Conservation (phyloP, 1,284 basidiomycete species). For the Pseudozyma pruni region DNA sequence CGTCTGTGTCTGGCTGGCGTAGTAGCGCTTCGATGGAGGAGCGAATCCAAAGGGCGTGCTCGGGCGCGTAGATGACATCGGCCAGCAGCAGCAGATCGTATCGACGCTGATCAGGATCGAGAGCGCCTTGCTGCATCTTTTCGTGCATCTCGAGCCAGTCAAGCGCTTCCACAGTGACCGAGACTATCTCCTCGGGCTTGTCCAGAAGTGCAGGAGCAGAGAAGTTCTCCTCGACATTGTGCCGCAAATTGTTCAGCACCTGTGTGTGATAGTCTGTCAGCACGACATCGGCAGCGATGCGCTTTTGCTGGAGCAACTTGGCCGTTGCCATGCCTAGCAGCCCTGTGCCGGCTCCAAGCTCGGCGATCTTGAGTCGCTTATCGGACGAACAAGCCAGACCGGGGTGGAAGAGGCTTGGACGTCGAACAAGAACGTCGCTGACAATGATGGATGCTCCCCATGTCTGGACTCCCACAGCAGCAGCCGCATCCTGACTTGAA, state of each 20-base stretch:
- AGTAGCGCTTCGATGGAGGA: conserved; percentile 41
- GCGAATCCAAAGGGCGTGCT: conserved; percentile 43
- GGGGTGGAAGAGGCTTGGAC: conserved; percentile 31
- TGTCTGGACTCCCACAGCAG: conserved; percentile 48
- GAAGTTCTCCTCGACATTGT: conserved; percentile 41
- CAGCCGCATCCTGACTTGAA: conserved; percentile 39
- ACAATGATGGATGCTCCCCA: conserved; percentile 46
- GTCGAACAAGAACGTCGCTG: conserved; percentile 36
- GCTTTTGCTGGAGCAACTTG: conserved; percentile 20
- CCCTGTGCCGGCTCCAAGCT: conserved; percentile 49
- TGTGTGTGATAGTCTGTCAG: conserved; percentile 47
- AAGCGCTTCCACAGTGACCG: conserved; percentile 29
- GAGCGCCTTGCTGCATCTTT: conserved; percentile 1
- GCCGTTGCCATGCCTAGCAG: conserved; percentile 46
- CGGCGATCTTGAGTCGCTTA: conserved; percentile 19
- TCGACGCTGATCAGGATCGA: conserved; percentile 1
- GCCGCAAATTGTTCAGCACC: conserved; percentile 33
- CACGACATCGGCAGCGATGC: conserved; percentile 23
- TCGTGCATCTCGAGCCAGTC: conserved; percentile 43
- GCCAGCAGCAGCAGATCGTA: conserved; percentile 41
- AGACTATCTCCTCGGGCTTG: conserved; percentile 1
- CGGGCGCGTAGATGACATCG: conserved; percentile 45
- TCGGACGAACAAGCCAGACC: not conserved
- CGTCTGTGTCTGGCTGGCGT: conserved; percentile 6
- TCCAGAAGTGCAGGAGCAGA: not conserved